Evolutionary conservation across 305 asterid species (phyloP), one percentile per base, ranked within the genome.

Genomic region (Striga hermonthica): DNA sequence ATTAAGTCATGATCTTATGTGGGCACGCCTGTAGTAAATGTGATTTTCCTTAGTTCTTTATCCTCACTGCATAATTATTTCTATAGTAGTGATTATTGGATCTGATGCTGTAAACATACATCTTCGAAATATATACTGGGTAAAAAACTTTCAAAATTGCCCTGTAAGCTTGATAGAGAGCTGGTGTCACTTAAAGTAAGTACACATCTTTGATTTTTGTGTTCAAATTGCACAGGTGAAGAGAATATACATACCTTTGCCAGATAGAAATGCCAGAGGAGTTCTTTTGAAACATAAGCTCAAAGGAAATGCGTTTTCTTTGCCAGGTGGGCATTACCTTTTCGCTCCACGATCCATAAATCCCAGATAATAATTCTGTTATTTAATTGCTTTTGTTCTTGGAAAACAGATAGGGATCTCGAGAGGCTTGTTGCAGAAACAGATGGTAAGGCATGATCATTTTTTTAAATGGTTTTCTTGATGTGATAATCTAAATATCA

Each of bases 231-330:
- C 72, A 66, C 81, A 93, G 99, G 99, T 93, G 76, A 93, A 93
- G 84, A 88, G 88, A 78, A 90, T 93, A 65, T 93, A 93, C 80
- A 88, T 93, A 57, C 99, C 99, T 72, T 74, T 93, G 79, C 99
- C 97, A 60, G 99, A 93, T 86, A 76, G 75, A 61, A 81, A 76
- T 58, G 95, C 95, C 61, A 85, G 99, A 75, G 82, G 85, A 72
- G 78, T 81, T 67, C 97, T 93, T 74, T 71, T 93, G 73, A 88
- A 81, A 79, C 90, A 90, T 80, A 86, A 84, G 85, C 99, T 93
- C 72, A 90, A 81, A 82, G 95, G 95, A 67, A 76, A 79, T 55
- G 82, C 90, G 55, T 88, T 84, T 80, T 86, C 95, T 45, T 86
- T 90, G 86, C 91, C 95, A 70, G 97, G 99, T 93, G 62, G 66